A percentile compares a stretch with the other conserved stretches of the same genome.
phyloP scores from a whole-genome alignment of 495 filamentous ascomycete species.

The Pyrenula massariospora region DNA sequence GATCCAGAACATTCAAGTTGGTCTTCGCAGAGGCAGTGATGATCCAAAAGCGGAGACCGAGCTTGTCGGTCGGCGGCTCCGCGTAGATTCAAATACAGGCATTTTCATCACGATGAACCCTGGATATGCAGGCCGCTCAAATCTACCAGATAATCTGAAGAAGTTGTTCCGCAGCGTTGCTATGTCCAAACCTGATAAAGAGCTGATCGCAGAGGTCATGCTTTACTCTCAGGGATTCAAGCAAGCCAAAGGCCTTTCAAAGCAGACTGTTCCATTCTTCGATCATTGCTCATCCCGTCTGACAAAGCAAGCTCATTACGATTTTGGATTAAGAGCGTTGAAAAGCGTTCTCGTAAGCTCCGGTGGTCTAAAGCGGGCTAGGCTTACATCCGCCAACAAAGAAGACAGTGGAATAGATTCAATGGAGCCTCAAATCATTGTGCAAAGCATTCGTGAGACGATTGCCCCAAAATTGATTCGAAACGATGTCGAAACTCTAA shows the following conservation, averaged over 20 bases:
- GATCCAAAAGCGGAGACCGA: constrained; percentile 82
- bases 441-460: constrained; percentile 95
- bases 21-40: constrained; percentile 66
- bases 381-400: constrained; percentile 53
- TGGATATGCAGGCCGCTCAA: constrained; percentile 94
- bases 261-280: constrained; percentile 95
- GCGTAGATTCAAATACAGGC: constrained; percentile 82
- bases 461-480: constrained; percentile 95
- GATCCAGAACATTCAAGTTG: constrained; percentile 97
- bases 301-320: constrained; percentile 96
- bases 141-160: constrained; percentile 96
- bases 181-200: constrained; percentile 99
- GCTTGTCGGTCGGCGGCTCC: constrained; percentile 76
- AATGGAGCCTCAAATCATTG: constrained; percentile 94
- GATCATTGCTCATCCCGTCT: constrained; percentile 69
- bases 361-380: constrained; percentile 82
- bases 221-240: constrained; percentile 98
- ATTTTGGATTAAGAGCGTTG: constrained; percentile 92
- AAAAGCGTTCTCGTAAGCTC: constrained; percentile 98
- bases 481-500: constrained; percentile 80
- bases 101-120: constrained; percentile 99
- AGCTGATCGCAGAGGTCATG: constrained; percentile 99
- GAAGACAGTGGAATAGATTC: constrained; percentile 38
- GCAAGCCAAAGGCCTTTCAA: constrained; percentile 83
- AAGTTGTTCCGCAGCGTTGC: constrained; percentile 98